These are phyloP conservation scores for Gilbertella persicaria DNA, from an alignment of 371 early-diverging fungal genomes.

Conservation along the genomic window DNA sequence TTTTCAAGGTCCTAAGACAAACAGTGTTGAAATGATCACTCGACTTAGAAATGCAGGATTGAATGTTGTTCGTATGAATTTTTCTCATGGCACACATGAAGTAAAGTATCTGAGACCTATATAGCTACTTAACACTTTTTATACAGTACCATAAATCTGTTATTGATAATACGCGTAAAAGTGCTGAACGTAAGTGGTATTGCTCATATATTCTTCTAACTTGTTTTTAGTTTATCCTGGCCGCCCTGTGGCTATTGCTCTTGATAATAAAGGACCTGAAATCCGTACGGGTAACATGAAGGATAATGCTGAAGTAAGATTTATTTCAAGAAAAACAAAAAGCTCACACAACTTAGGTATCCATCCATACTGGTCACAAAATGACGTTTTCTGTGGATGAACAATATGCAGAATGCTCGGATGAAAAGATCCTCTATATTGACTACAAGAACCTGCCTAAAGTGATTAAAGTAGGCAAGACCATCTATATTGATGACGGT, in stretches of 20 bases:
- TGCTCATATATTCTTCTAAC: background rate
- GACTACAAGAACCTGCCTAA: conserved; percentile 88
- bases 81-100: conserved; percentile 95
- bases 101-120: conserved; percentile 31
- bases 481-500: conserved; percentile 89
- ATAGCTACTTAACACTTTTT: conserved; percentile 1
- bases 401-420: conserved; percentile 63
- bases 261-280: conserved; percentile 89
- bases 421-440: conserved; percentile 76
- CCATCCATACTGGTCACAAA: conserved; percentile 73
- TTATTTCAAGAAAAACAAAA: background rate
- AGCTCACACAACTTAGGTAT: conserved; percentile 29
- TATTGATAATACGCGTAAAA: conserved; percentile 76
- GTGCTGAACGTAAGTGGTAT: conserved; percentile 40
- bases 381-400: conserved; percentile 87
- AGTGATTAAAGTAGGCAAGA: conserved; percentile 79
- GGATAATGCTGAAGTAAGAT: conserved; percentile 54
- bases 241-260: conserved; percentile 81
- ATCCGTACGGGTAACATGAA: conserved; percentile 82
- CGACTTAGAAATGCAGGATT: conserved; percentile 92
- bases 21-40: conserved; percentile 82
- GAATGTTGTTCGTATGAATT: conserved; percentile 94
- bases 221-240: conserved; percentile 53
- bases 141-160: conserved; percentile 85
- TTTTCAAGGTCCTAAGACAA: conserved; percentile 77